Base-by-base conservation (phyloP, 257 asterid genomes). In the Paraleonurus japonicus region DNA sequence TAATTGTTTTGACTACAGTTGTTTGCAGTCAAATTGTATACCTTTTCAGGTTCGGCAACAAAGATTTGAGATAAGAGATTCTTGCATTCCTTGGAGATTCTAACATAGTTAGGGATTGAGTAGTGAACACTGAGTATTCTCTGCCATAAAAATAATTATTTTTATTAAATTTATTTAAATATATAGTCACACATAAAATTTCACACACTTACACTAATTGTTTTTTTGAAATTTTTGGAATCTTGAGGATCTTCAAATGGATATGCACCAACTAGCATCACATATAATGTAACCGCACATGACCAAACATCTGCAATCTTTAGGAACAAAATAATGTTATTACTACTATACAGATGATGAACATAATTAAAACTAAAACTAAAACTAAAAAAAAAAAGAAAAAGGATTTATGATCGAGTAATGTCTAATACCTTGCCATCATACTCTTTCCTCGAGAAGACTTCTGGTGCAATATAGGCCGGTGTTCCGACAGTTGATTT, bases 371-470 rank as follows among this genome's bases (percentile, higher is more conserved):
- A 35, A 7, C 43, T 35, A 35, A 35, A 32, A 32, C 37, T 3
- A n/a, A n/a, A n/a, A n/a, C n/a, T n/a, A n/a, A n/a, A n/a, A n/a
- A n/a, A n/a, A n/a, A n/a, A n/a, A 1, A 32, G 9, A 32, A 32
- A 32, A 28, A 7, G 15, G n/a, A n/a, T n/a, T n/a, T n/a, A 0
- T 13, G 7, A n/a, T n/a, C n/a, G n/a, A n/a, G n/a, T n/a, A n/a
- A n/a, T n/a, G n/a, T n/a, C n/a, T n/a, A n/a, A n/a, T n/a, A 92
- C 97, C 96, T 92, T 89, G 15, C 98, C 98, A 64, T 90, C 97
- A 22, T 93, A 93, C 54, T 83, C 90, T 77, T 90, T 90, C 70
- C 90, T 84, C 1, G 84, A 86, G 24, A 93, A 76, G 66, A 93
- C 97, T 76, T 93, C 97, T 0, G 97, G 98, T 3, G 98, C 96